A percentile compares a stretch with the other conserved stretches of the same genome.
Evolutionary conservation across 768 basidiomycete genomes (phyloP).

Genomic region (Agaricus bisporus): DNA sequence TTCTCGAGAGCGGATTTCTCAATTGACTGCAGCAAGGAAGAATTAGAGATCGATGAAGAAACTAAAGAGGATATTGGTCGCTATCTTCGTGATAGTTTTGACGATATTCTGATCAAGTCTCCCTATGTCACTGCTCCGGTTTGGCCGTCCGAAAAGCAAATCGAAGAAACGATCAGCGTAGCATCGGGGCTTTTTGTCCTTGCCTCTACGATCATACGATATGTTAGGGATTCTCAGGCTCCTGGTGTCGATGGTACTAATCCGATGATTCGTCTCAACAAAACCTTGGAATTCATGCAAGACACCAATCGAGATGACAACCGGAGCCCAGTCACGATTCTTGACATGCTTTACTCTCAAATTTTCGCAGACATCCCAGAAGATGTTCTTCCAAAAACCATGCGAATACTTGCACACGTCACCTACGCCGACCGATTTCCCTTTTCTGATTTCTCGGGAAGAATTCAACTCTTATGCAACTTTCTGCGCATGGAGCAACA

Average conservation of each 20-base stretch:
- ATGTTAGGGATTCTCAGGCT: not conserved
- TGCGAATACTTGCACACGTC: not conserved
- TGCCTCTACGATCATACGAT: not conserved
- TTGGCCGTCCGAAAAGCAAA: not conserved
- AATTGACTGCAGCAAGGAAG: too few species aligned
- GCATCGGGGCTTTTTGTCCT: not conserved
- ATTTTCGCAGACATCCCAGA: not conserved
- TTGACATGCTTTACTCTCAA: constrained; percentile 2
- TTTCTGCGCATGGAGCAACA: not conserved
- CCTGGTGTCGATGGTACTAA: not conserved
- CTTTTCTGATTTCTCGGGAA: not conserved
- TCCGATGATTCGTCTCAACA: not conserved
- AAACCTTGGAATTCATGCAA: not conserved
- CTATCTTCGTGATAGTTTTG: not conserved
- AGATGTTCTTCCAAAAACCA: not conserved
- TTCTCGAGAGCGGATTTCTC: too few species aligned
- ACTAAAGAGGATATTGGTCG: not conserved
- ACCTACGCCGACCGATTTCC: not conserved
- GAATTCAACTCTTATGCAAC: not conserved
- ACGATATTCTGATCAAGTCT: not conserved
- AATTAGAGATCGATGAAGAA: not conserved
- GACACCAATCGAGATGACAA: not conserved
- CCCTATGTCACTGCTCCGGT: not conserved
- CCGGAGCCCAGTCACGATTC: not conserved
- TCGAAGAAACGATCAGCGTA: not conserved